Base-by-base conservation (phyloP, 2,329 filamentous ascomycete genomes). In the Diaporthe destruens region DNA sequence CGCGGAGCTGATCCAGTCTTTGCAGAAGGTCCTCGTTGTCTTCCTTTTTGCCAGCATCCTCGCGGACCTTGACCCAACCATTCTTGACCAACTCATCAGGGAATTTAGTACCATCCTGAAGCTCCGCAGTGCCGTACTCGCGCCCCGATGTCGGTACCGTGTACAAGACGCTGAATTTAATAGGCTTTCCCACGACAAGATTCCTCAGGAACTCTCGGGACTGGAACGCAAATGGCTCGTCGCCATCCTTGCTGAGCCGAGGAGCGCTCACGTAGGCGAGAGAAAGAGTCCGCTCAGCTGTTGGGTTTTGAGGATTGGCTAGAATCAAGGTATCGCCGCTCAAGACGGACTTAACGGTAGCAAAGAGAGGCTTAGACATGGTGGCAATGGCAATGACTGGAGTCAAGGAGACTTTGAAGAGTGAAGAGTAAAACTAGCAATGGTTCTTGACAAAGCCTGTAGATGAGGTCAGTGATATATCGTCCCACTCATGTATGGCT, bases 301-400 rank as follows among this genome's bases (percentile, higher is more conserved):
- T 88, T 47, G 93, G 92, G 81, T 97, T 95, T 82, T 91, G 92
- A 80, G 94, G 88, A 83, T 93, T 94, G 78, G 92, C 90, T 79
- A 98, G 86, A 76, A 98, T 87, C 78, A 98, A 85, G 36, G 95
- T 98, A 86, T 98, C 96, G 79, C 96, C 96, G 80, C 95, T 98
- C 80, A 97, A 87, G 77, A 98, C 94, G 81, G 93, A 94, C 88
- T 99, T 99, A 84, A 98, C 95, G 79, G 91, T 93, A 81, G 92
- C 90, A 82, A 90, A 83, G 78, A 89, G 89, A 69, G 83, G 82
- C 81, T 87, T 88, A 72, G 82, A 84, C 86, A 88, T 87, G 79
- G 72, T 83, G 79, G 73, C 55, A 53, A 44, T 51, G 55, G 36
- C 68, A 76, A 29, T 56, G 57, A 32, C 65, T 71, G 65, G 57